Percentiles rank a stretch among this genome's conserved stretches.
Evolutionary conservation across 495 filamentous ascomycete species (phyloP).

Genomic region (Niebla homalea): DNA sequence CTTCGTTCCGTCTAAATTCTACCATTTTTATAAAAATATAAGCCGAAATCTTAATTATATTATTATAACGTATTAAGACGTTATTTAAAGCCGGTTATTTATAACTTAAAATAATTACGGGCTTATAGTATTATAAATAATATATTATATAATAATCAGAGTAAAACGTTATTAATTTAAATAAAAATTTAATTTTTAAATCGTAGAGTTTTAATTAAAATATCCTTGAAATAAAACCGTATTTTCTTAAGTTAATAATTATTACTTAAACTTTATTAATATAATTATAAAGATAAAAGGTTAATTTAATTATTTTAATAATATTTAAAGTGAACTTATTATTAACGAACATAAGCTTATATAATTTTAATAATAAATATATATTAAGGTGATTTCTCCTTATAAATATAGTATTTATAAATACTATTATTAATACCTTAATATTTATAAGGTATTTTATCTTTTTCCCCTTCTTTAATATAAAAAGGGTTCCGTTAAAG

Average conservation of each 20-base stretch:
- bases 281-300: neutral
- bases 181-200: neutral
- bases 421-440: constrained; percentile 1
- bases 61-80: too few species aligned
- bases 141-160: constrained; percentile 2
- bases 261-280: constrained; percentile 1
- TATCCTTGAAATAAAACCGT: too few species aligned
- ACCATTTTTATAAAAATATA: too few species aligned
- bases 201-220: neutral
- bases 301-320: neutral
- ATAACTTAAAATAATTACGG: too few species aligned
- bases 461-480: neutral
- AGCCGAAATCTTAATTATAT: too few species aligned
- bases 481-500: neutral
- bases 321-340: neutral
- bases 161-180: neutral
- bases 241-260: too few species aligned
- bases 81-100: too few species aligned
- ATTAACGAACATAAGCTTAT: neutral
- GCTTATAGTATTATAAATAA: neutral
- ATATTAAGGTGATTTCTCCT: neutral
- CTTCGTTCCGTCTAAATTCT: neutral
- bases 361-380: neutral
- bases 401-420: neutral
- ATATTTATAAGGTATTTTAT: neutral